Evolutionary conservation across 805 yeast genomes (phyloP).

Genomic region (Myxozyma kluyveri): DNA sequence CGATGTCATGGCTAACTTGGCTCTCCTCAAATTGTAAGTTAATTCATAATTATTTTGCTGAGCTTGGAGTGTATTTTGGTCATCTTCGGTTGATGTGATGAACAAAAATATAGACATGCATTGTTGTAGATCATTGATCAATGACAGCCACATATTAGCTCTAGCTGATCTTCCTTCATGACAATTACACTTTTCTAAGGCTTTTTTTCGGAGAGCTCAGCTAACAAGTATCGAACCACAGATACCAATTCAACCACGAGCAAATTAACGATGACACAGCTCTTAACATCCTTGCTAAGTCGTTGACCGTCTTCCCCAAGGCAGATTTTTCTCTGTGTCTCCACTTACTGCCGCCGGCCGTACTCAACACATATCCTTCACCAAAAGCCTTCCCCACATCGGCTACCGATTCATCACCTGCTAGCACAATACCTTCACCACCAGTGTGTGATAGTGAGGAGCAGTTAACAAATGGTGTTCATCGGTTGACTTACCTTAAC

Average conservation of each 20-base stretch:
- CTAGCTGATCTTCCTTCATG: constrained; percentile 24
- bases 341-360: constrained; percentile 47
- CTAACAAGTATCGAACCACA: too few relatives aligned
- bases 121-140: constrained; percentile 28
- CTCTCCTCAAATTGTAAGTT: constrained; percentile 44
- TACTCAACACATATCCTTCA: constrained; percentile 28
- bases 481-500: constrained; percentile 35
- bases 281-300: constrained; percentile 43
- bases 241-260: constrained; percentile 39
- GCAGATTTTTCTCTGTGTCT: constrained; percentile 47
- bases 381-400: not conserved
- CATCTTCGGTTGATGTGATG: constrained; percentile 17
- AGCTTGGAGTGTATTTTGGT: too few relatives aligned
- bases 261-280: constrained; percentile 31
- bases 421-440: constrained; percentile 28
- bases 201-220: too few relatives aligned
- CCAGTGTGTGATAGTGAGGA: constrained; percentile 21
- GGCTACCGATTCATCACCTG: constrained; percentile 14
- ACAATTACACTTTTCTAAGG: constrained; percentile 1
- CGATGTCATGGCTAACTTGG: constrained; percentile 47
- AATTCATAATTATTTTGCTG: not conserved
- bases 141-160: constrained; percentile 29
- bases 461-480: constrained; percentile 17
- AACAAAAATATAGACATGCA: constrained; percentile 24
- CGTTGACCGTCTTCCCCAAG: constrained; percentile 43